Evolutionary conservation across 164 flowering plant species (phyloP).

Genomic region (Brasenia schreberi): DNA sequence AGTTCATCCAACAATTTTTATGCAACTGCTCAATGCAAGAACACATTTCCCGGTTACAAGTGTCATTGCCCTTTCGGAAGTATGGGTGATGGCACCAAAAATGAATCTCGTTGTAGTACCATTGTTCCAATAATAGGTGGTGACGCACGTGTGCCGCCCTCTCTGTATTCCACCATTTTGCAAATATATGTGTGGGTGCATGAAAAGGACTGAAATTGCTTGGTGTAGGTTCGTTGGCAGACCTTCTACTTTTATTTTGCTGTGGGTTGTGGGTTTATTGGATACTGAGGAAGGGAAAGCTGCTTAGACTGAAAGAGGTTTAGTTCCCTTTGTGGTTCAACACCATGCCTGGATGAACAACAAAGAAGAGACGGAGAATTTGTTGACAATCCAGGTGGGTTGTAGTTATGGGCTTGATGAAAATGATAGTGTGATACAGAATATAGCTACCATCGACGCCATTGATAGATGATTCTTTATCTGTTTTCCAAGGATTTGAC

Average conservation of each 20-base stretch:
- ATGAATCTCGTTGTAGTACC: slow-evolving; percentile 16
- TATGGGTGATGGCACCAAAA: slow-evolving; percentile 16
- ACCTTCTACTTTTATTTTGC: background rate
- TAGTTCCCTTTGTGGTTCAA: background rate
- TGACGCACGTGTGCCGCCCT: no score
- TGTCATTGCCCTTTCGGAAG: slow-evolving; percentile 19
- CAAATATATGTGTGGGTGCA: no score
- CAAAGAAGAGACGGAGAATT: slow-evolving; percentile 4
- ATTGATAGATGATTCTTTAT: no score
- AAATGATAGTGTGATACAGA: no score
- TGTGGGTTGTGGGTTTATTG: slow-evolving; percentile 1
- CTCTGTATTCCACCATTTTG: no score
- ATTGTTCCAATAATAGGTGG: no score
- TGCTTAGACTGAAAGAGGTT: background rate
- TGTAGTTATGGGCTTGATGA: no score
- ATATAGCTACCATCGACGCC: no score
- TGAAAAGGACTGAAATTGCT: no score
- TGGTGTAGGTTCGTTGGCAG: no score
- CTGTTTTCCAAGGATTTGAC: no score
- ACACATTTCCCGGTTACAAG: slow-evolving; percentile 13
- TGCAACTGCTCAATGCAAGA: slow-evolving; percentile 7
- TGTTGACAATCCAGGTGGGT: background rate
- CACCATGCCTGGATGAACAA: background rate
- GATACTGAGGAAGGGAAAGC: slow-evolving; percentile 1
- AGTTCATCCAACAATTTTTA: slow-evolving; percentile 3